Evolutionary conservation across 2,329 filamentous ascomycete species (phyloP), one percentile per base, ranked within the genome.

Genomic region (Fusarium pseudoanthophilum): DNA sequence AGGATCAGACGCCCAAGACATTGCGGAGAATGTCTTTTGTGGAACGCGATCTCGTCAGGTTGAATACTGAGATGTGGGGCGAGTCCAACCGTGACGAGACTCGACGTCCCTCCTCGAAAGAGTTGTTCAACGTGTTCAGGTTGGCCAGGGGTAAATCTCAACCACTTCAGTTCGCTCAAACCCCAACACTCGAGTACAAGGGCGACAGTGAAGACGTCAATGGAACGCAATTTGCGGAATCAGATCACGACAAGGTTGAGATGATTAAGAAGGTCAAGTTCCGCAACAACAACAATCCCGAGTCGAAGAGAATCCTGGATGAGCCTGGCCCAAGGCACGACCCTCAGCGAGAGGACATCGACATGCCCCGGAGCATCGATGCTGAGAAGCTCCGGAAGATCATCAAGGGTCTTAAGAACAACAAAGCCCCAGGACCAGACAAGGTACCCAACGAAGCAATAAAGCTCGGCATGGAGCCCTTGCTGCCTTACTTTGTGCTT

Each of bases 391-490:
- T 64, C 20, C 13, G 26, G 7, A 30, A 7, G 1, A 21, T 30
- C 24, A 40, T 64, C 24, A 57, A 64, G 6, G 5, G 4, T 4
- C n/a, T 63, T 5, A 30, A 37, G 11, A 26, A 34, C 21, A 36
- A 51, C 11, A 66, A 71, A 39, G 56, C 66, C 11, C 18, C 42
- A 8, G 66, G 66, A n/a, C 36, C 46, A 2, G 61, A 69, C 28
- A 15, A 49, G 16, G 42, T 71, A 13, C 28, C 61, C 28, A 66
- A 66, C n/a, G 56, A 71, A 40, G 60, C 48, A 11, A 52, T 69
- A 11, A 45, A 69, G 51, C 16, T 66, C 7, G 45, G 37, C 11
- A 52, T 45, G 5, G 43, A 39, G 4, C 21, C 32, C 16, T 18
- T 71, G 6, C 42, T n/a, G 15, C 53, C 34, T 11, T 40, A 59